Evolutionary conservation across 2,329 filamentous ascomycete species (phyloP).

Genomic region (Pseudophaeomoniella oleicola): DNA sequence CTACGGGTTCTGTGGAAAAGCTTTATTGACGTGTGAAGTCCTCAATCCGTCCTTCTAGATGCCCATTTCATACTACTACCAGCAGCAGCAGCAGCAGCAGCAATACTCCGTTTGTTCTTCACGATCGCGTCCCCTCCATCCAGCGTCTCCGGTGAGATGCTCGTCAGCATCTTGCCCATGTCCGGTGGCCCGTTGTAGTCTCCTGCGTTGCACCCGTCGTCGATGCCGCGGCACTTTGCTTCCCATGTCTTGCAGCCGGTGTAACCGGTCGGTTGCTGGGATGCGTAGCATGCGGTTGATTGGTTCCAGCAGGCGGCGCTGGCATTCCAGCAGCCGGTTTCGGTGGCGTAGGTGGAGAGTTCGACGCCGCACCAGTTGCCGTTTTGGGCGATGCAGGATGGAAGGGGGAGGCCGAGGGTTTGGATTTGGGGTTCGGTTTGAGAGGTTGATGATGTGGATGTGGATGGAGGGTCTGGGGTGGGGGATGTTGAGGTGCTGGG

Average conservation of each 20-base stretch:
- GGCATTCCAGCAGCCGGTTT: slow-evolving; percentile 45
- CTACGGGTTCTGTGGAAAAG: too few species aligned
- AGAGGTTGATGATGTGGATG: slow-evolving; percentile 3
- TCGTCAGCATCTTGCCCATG: too few species aligned
- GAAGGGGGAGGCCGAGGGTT: slow-evolving; percentile 34
- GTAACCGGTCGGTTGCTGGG: slow-evolving; percentile 43
- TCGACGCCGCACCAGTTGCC: slow-evolving; percentile 59
- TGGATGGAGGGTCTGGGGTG: neutral
- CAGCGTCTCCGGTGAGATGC: too few species aligned
- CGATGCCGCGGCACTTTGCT: slow-evolving; percentile 39
- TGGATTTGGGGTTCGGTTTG: slow-evolving; percentile 15
- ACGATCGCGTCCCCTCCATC: too few species aligned
- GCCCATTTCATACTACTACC: too few species aligned
- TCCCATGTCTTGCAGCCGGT: slow-evolving; percentile 48
- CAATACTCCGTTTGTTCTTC: too few species aligned
- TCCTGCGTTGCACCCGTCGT: slow-evolving; percentile 23
- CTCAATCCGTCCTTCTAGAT: too few species aligned
- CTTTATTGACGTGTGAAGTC: too few species aligned
- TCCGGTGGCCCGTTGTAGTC: slow-evolving; percentile 29
- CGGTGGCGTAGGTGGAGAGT: slow-evolving; percentile 39
- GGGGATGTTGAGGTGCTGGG: too few species aligned
- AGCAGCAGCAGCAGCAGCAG: too few species aligned
- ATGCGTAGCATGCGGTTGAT: slow-evolving; percentile 42
- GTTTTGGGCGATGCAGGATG: slow-evolving; percentile 47
- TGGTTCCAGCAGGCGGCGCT: slow-evolving; percentile 44